Conservation (phyloP, 140 eudicot species). For the Anethum foeniculum region DNA sequence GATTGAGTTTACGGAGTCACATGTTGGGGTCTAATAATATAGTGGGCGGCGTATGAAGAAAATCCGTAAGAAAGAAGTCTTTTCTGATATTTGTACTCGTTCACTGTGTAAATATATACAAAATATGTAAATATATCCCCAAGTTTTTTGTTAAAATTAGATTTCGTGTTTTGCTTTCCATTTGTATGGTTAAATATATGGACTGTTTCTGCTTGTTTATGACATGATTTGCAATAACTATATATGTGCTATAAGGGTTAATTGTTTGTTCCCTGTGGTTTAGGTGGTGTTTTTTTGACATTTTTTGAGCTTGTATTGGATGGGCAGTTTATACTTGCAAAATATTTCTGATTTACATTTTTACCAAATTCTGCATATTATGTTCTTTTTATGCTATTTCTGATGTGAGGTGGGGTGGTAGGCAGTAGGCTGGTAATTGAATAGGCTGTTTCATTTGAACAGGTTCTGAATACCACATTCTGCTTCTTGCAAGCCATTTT, state of each 20-base stretch:
- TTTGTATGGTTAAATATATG: not conserved
- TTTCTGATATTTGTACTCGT: not conserved
- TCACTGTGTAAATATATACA: constrained; percentile 14
- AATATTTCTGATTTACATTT: not conserved
- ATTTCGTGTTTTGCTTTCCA: not conserved
- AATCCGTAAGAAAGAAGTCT: constrained; percentile 17
- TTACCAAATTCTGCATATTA: not conserved
- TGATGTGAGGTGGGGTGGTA: not conserved
- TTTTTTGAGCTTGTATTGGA: not conserved
- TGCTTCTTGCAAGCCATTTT: not conserved
- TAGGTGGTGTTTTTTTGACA: not conserved
- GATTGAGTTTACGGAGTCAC: not conserved
- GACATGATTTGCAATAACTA: not conserved
- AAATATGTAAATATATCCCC: constrained; percentile 1
- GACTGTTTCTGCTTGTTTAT: not conserved
- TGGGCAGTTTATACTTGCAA: not conserved
- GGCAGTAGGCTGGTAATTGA: not conserved
- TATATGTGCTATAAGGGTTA: not conserved
- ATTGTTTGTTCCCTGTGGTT: not conserved
- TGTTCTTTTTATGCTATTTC: not conserved
- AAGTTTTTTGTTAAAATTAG: not conserved
- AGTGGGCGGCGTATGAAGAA: constrained; percentile 9
- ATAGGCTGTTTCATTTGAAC: not conserved
- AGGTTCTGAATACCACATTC: not conserved
- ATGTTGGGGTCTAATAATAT: constrained; percentile 6